Conservation (phyloP, 768 basidiomycete species). For the Austroboletus eburneus region DNA sequence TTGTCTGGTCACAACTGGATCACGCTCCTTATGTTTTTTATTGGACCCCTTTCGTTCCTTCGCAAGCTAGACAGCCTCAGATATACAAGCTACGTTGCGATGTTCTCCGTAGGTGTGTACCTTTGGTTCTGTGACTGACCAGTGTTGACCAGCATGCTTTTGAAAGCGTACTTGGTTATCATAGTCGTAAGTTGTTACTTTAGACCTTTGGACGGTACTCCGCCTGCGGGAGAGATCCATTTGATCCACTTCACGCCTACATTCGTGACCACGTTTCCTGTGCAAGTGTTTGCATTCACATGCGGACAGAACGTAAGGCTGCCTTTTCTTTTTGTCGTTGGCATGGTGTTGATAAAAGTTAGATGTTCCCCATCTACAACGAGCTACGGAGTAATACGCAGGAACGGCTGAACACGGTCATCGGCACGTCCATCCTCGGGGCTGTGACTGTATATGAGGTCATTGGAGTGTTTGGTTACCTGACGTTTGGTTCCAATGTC, state of each 20-base stretch:
- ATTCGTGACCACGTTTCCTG: constrained; percentile 84
- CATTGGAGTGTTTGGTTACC: constrained; percentile 84
- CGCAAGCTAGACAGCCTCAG: constrained; percentile 80
- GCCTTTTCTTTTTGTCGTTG: constrained; percentile 1
- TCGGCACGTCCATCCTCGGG: constrained; percentile 81
- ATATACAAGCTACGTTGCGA: constrained; percentile 86
- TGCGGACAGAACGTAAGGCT: constrained; percentile 91
- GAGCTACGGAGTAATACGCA: constrained; percentile 83
- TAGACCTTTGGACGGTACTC: constrained; percentile 62
- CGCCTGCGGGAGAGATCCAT: constrained; percentile 60
- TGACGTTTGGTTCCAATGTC: constrained; percentile 89
- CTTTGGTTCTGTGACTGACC: constrained; percentile 2
- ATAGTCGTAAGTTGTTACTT: constrained; percentile 83
- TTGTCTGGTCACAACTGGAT: constrained; percentile 83
- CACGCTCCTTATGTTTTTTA: constrained; percentile 64
- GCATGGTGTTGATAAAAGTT: constrained; percentile 4
- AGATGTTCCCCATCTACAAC: constrained; percentile 95
- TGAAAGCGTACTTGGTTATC: constrained; percentile 67
- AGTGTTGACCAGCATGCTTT: neutral
- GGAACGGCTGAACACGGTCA: constrained; percentile 79
- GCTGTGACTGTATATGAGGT: constrained; percentile 84
- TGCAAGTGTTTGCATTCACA: constrained; percentile 91
- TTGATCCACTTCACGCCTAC: constrained; percentile 70
- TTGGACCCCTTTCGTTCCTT: constrained; percentile 81
- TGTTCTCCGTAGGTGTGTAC: constrained; percentile 81